These are phyloP conservation scores for Leccinum truebloodii DNA, from an alignment of 768 basidiomycete species.

Conservation along the genomic window DNA sequence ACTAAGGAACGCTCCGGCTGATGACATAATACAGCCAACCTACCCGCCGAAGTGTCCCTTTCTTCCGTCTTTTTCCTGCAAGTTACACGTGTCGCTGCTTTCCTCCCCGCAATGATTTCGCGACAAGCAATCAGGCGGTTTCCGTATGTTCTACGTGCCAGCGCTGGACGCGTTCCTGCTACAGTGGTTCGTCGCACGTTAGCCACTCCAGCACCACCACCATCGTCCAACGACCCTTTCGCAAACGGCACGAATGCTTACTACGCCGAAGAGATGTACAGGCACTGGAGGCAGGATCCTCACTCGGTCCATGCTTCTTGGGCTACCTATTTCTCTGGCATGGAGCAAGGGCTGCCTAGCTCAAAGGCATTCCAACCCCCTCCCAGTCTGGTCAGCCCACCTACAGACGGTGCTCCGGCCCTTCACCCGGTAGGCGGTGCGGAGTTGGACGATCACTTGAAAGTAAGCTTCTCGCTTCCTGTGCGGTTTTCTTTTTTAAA, in stretches of 20 bases:
- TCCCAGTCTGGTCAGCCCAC: constrained; percentile 67
- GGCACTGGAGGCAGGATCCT: constrained; percentile 87
- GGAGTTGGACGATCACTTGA: constrained; percentile 91
- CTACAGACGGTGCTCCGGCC: constrained; percentile 79
- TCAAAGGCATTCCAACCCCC: constrained; percentile 84
- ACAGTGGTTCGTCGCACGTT: constrained; percentile 34
- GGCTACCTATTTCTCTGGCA: constrained; percentile 90
- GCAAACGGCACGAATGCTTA: constrained; percentile 95
- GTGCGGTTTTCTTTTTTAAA: constrained; percentile 7
- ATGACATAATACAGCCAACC: background rate
- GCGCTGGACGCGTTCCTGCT: constrained; percentile 19
- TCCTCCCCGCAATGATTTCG: constrained; percentile 34
- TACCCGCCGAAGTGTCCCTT: background rate
- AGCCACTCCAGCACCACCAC: constrained; percentile 52
- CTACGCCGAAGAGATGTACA: constrained; percentile 97
- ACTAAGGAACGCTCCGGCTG: background rate
- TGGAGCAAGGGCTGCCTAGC: constrained; percentile 84
- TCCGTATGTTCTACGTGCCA: constrained; percentile 29
- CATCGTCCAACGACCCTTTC: constrained; percentile 81
- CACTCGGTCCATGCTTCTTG: constrained; percentile 92
- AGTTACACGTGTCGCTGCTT: background rate
- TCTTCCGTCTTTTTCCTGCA: background rate
- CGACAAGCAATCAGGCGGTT: constrained; percentile 40
- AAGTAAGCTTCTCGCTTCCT: constrained; percentile 49
- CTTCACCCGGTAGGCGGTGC: constrained; percentile 66